Evolutionary conservation across 2,329 filamentous ascomycete species (phyloP).

Genomic region (Ceratocystis cacaofunesta): DNA sequence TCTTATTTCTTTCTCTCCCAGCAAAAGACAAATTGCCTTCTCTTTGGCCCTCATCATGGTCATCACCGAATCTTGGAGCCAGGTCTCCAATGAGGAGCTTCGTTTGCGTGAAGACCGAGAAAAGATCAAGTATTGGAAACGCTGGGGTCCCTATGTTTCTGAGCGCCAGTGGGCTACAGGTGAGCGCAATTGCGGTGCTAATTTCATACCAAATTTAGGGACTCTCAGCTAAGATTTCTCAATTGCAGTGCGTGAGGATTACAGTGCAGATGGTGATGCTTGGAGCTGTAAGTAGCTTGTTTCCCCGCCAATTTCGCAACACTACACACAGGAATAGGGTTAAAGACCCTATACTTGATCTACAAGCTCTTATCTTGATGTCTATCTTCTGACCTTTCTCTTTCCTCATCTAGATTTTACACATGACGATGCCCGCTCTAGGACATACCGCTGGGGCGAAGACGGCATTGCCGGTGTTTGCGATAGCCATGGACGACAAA

Average conservation of each 20-base stretch:
- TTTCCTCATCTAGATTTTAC: conserved; percentile 55
- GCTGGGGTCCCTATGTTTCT: conserved; percentile 87
- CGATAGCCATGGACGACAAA: conserved; percentile 79
- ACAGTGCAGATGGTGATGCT: conserved; percentile 75
- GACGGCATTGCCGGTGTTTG: conserved; percentile 91
- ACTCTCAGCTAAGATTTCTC: conserved; percentile 18
- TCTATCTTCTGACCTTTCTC: neutral
- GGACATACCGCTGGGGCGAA: conserved; percentile 89
- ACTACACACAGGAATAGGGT: neutral
- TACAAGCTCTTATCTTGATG: neutral
- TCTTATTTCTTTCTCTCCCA: neutral
- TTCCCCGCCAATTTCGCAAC: neutral
- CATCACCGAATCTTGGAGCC: conserved; percentile 74
- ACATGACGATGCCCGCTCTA: conserved; percentile 77
- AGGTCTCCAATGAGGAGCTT: conserved; percentile 79
- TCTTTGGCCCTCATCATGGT: conserved; percentile 48
- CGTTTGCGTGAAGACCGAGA: conserved; percentile 75
- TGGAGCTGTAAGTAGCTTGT: conserved; percentile 64
- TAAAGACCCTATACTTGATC: conserved; percentile 20
- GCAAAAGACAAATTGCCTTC: neutral
- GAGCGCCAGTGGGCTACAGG: conserved; percentile 94
- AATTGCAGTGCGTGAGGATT: conserved; percentile 67
- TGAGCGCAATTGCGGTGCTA: conserved; percentile 26
- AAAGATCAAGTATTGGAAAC: conserved; percentile 88
- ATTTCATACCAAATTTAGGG: neutral